phyloP scores from a whole-genome alignment of 108 stramenopile genomes.

The Cyclotella distinguenda region DNA sequence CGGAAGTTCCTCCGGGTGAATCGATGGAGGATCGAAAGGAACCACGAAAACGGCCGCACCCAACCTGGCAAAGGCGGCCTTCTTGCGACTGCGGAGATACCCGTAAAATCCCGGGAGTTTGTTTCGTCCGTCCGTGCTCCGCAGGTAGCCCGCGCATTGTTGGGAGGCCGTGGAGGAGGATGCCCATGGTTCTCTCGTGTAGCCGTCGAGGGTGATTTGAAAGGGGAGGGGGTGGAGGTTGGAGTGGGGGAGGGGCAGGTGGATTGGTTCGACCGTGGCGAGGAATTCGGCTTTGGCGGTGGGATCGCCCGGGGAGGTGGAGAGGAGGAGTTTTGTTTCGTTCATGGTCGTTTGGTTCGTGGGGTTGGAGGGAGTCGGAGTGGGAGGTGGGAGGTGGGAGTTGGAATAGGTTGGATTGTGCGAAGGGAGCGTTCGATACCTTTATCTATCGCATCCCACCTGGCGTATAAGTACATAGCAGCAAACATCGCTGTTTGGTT shows the following conservation, averaged over 20 bases:
- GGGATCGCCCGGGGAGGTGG: slow-evolving; percentile 40
- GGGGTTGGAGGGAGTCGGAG: too few relatives aligned
- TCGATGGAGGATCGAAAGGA: slow-evolving; percentile 51
- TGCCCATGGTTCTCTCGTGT: slow-evolving; percentile 81
- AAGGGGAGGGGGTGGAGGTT: slow-evolving; percentile 27
- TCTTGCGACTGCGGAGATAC: slow-evolving; percentile 71
- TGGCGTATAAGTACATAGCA: too few relatives aligned
- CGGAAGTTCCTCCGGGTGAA: slow-evolving; percentile 27
- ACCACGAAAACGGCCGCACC: slow-evolving; percentile 53
- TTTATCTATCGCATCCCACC: too few relatives aligned
- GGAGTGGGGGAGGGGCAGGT: slow-evolving; percentile 8
- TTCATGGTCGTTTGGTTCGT: slow-evolving; percentile 26
- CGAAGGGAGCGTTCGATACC: too few relatives aligned
- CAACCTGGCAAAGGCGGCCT: slow-evolving; percentile 69
- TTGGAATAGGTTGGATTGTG: too few relatives aligned
- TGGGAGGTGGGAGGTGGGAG: too few relatives aligned
- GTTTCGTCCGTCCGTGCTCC: slow-evolving; percentile 65
- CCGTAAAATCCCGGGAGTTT: slow-evolving; percentile 75
- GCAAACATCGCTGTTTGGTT: too few relatives aligned
- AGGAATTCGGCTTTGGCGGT: slow-evolving; percentile 74
- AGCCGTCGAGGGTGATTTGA: slow-evolving; percentile 64
- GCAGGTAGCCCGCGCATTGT: slow-evolving; percentile 36
- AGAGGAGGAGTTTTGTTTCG: slow-evolving; percentile 39
- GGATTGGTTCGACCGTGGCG: slow-evolving; percentile 52
- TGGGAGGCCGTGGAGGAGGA: slow-evolving; percentile 25